Conservation (phyloP, 2,329 filamentous ascomycete species). For the Celoporthe dispersa region DNA sequence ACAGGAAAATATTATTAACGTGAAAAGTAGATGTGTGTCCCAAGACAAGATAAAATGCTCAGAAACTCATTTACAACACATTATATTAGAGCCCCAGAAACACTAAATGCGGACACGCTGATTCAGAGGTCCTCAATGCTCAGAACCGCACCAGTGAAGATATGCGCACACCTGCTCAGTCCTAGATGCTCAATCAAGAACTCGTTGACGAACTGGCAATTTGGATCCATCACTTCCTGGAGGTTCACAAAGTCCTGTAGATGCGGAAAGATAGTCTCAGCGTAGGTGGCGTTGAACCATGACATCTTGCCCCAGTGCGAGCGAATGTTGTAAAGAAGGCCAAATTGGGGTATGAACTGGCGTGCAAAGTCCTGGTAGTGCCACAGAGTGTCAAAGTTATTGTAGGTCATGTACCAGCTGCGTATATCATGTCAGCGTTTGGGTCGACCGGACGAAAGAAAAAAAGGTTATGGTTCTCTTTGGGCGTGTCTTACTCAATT, state of each 20-base stretch:
- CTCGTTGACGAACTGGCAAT: constrained; percentile 9
- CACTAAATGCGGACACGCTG: too few relatives aligned
- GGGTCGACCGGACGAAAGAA: background rate
- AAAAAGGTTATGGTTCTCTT: background rate
- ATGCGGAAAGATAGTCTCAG: constrained; percentile 5
- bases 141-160: background rate
- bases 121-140: constrained; percentile 1
- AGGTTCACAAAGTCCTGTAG: constrained; percentile 8
- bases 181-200: constrained; percentile 8
- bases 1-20: too few relatives aligned
- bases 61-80: too few relatives aligned
- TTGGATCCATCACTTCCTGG: constrained; percentile 9
- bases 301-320: constrained; percentile 9
- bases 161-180: background rate
- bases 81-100: too few relatives aligned
- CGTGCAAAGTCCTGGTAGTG: background rate
- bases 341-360: constrained; percentile 6
- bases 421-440: background rate
- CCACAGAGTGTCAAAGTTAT: constrained; percentile 4
- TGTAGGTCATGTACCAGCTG: constrained; percentile 6
- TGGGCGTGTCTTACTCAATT: background rate
- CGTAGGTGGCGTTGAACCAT: constrained; percentile 10
- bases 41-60: too few relatives aligned
- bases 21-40: too few relatives aligned
- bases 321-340: constrained; percentile 4